Percentiles rank a stretch among this genome's conserved stretches.
Conservation (phyloP, 495 filamentous ascomycete species). For the Penicillium psychrofluorescens region DNA sequence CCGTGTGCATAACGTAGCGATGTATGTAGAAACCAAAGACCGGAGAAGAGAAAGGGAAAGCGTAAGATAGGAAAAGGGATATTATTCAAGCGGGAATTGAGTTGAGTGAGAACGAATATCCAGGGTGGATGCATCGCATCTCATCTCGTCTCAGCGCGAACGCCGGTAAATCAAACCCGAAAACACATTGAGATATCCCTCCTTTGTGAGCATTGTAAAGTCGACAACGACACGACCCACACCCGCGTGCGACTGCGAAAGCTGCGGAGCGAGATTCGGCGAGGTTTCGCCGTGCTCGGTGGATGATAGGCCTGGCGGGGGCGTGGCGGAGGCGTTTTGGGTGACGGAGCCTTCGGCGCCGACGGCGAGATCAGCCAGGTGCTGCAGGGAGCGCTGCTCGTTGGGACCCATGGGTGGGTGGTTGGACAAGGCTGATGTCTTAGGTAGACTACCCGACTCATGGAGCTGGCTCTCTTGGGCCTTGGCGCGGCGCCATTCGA, state of each 20-base stretch:
- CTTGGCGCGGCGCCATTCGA: constrained; percentile 37
- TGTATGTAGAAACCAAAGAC: too few relatives aligned
- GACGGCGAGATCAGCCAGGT: constrained; percentile 57
- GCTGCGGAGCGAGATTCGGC: constrained; percentile 22
- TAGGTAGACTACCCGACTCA: constrained; percentile 13
- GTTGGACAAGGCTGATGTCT: constrained; percentile 11
- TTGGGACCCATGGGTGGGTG: constrained; percentile 37
- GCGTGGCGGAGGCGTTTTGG: constrained; percentile 23
- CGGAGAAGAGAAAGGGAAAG: too few relatives aligned
- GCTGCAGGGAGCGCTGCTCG: constrained; percentile 49
- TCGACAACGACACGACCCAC: constrained; percentile 31
- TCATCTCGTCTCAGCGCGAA: constrained; percentile 12
- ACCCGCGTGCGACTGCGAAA: constrained; percentile 17
- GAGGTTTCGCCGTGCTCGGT: constrained; percentile 23
- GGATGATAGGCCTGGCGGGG: constrained; percentile 25
- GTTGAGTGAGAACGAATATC: neutral
- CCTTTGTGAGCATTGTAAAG: constrained; percentile 37
- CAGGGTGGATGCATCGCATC: neutral
- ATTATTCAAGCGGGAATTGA: too few relatives aligned
- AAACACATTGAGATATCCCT: constrained; percentile 41
- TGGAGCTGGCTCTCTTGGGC: constrained; percentile 33
- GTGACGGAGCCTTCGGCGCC: constrained; percentile 37
- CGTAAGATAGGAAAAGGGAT: too few relatives aligned
- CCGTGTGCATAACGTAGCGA: too few relatives aligned
- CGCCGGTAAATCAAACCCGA: constrained; percentile 35